phyloP scores from a whole-genome alignment of 768 basidiomycete species.

The Pleurotus tuber-regium region DNA sequence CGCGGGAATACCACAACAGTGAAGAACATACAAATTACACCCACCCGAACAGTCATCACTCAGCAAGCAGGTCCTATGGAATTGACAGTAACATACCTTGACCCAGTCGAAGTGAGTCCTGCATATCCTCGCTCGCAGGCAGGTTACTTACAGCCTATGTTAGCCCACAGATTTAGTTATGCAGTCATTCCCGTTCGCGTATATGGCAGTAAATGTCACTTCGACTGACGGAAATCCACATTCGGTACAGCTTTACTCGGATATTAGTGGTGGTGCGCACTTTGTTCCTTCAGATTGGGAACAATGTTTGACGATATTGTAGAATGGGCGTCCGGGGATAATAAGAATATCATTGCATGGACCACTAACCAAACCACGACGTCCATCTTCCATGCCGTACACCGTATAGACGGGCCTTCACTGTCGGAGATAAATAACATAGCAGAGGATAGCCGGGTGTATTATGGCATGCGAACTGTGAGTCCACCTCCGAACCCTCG shows the following conservation, averaged over 20 bases:
- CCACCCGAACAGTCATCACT: slow-evolving; percentile 51
- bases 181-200: slow-evolving; percentile 54
- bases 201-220: slow-evolving; percentile 36
- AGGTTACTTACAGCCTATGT: neutral
- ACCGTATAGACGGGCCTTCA: slow-evolving; percentile 27
- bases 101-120: slow-evolving; percentile 53
- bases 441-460: slow-evolving; percentile 48
- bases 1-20: slow-evolving; percentile 19
- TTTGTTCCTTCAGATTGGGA: neutral
- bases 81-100: slow-evolving; percentile 51
- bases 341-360: slow-evolving; percentile 40
- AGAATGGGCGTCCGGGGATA: slow-evolving; percentile 36
- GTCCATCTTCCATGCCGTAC: slow-evolving; percentile 42
- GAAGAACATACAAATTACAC: slow-evolving; percentile 41
- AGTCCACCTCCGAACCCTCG: too few relatives aligned
- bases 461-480: slow-evolving; percentile 41
- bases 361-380: slow-evolving; percentile 29
- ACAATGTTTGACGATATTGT: too few relatives aligned
- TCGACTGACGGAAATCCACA: slow-evolving; percentile 38
- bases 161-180: slow-evolving; percentile 45
- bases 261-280: slow-evolving; percentile 35
- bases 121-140: neutral
- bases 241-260: slow-evolving; percentile 43
- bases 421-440: slow-evolving; percentile 43
- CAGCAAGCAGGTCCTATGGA: slow-evolving; percentile 50